Percentiles rank a stretch among this genome's conserved stretches.
These are phyloP conservation scores for Amanita fuliginea DNA, from an alignment of 768 basidiomycete species.

Conservation along the genomic window DNA sequence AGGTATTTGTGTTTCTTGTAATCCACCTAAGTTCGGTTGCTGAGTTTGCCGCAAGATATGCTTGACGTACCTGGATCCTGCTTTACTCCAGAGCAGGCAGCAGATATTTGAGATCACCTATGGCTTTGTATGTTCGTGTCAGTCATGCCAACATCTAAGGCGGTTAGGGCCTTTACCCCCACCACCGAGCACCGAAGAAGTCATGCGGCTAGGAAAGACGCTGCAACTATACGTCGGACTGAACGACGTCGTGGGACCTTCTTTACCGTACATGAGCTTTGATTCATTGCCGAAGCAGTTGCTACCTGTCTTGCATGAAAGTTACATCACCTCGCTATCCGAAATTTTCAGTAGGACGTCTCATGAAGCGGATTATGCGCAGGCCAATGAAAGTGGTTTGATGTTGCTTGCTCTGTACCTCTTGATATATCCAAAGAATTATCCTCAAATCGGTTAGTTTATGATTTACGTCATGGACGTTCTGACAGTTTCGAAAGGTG, in stretches of 20 bases:
- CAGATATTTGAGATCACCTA: slow-evolving; percentile 52
- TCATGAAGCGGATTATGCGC: slow-evolving; percentile 47
- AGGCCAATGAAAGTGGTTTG: slow-evolving; percentile 42
- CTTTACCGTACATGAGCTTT: slow-evolving; percentile 19
- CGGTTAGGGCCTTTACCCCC: slow-evolving; percentile 24
- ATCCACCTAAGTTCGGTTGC: not conserved
- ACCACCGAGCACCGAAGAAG: slow-evolving; percentile 24
- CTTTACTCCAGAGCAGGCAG: slow-evolving; percentile 48
- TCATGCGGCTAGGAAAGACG: slow-evolving; percentile 17
- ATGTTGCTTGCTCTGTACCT: slow-evolving; percentile 56
- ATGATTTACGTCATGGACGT: not conserved
- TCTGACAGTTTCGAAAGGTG: slow-evolving; percentile 29
- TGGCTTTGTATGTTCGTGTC: slow-evolving; percentile 56
- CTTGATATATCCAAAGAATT: slow-evolving; percentile 62
- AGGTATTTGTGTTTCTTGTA: slow-evolving; percentile 30
- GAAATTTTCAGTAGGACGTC: slow-evolving; percentile 59
- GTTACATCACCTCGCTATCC: slow-evolving; percentile 45
- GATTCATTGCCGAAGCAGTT: slow-evolving; percentile 30
- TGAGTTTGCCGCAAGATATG: slow-evolving; percentile 36
- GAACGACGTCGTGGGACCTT: slow-evolving; percentile 12
- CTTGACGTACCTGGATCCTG: slow-evolving; percentile 72
- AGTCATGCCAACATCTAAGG: slow-evolving; percentile 39
- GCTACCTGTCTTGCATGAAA: slow-evolving; percentile 38
- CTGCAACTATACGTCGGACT: slow-evolving; percentile 30
- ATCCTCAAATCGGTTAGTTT: slow-evolving; percentile 69